phyloP scores from a whole-genome alignment of 129 eudicot genomes.

The Calendula officinalis region DNA sequence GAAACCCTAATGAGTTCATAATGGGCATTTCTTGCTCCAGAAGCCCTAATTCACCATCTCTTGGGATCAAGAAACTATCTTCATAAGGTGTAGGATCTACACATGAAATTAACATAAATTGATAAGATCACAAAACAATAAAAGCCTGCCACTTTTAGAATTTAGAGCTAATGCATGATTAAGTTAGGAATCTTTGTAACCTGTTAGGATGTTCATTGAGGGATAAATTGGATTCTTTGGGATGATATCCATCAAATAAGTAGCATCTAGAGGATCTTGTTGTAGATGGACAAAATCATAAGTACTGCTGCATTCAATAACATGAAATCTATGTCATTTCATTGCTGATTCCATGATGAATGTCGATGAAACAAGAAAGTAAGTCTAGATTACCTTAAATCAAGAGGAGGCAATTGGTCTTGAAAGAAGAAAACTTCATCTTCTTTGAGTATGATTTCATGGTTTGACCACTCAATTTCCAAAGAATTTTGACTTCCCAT shows the following conservation, averaged over 20 bases:
- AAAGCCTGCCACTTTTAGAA: background rate
- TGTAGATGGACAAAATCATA: slow-evolving; percentile 16
- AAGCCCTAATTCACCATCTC: slow-evolving; percentile 19
- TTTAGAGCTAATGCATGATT: background rate
- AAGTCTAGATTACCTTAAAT: slow-evolving; percentile 25
- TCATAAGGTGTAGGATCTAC: slow-evolving; percentile 20
- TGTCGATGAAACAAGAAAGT: slow-evolving; percentile 12
- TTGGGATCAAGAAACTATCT: slow-evolving; percentile 3
- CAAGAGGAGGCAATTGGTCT: slow-evolving; percentile 40
- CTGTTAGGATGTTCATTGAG: slow-evolving; percentile 34
- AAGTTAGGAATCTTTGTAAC: slow-evolving; percentile 21
- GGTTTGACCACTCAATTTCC: slow-evolving; percentile 43
- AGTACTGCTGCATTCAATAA: slow-evolving; percentile 25
- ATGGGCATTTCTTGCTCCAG: slow-evolving; percentile 14
- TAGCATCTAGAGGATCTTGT: slow-evolving; percentile 31
- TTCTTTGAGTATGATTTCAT: slow-evolving; percentile 36
- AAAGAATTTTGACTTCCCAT: slow-evolving; percentile 35
- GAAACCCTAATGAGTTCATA: slow-evolving; percentile 16
- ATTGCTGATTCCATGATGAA: slow-evolving; percentile 18
- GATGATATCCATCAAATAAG: slow-evolving; percentile 32
- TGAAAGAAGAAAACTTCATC: slow-evolving; percentile 35
- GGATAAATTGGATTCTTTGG: slow-evolving; percentile 33
- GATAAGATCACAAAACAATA: slow-evolving; percentile 5
- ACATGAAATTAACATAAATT: background rate
- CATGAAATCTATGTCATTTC: slow-evolving; percentile 2